Base-by-base conservation (phyloP, 2,329 filamentous ascomycete species). In the Apiospora malaysiana region DNA sequence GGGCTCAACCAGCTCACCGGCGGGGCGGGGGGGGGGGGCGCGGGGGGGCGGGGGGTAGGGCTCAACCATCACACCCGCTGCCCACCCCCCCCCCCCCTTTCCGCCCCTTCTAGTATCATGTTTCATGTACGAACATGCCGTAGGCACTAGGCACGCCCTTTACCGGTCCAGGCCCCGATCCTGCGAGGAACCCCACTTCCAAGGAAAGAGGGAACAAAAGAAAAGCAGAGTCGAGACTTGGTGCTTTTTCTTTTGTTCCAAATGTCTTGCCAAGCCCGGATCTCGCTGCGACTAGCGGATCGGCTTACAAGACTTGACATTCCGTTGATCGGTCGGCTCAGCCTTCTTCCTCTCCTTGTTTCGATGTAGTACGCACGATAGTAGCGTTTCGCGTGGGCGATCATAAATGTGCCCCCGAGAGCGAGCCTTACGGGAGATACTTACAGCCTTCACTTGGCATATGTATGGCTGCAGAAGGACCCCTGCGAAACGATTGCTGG, bases 1-100 rank as follows among this genome's bases (percentile, higher is more conserved):
- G 56, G 56, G 32, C 51, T 37, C 56, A n/a, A 40, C 56, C 56
- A 63, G 32, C 56, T 63, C 21, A 63, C 56, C 56, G 56, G 56
- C n/a, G n/a, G n/a, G n/a, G n/a, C n/a, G n/a, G n/a, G n/a, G n/a
- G n/a, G n/a, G n/a, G n/a, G n/a, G n/a, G n/a, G n/a, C n/a, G n/a
- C n/a, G n/a, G n/a, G n/a, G n/a, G n/a, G n/a, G n/a, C n/a, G n/a
- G n/a, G n/a, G n/a, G n/a, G n/a, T 40, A 63, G 56, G 56, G 32
- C 51, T 37, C 56, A n/a, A 40, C 56, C 56, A 63, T 18, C 56
- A 40, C 21, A 63, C 56, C 56, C 32, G 56, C n/a, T n/a, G n/a
- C n/a, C n/a, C n/a, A n/a, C n/a, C n/a, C n/a, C n/a, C 40, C 56
- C 21, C 23, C n/a, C 46, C n/a, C 18, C 14, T 56, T 18, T 4